These are phyloP conservation scores for Polyplosphaeria fusca DNA, from an alignment of 495 filamentous ascomycete genomes.

Conservation along the genomic window DNA sequence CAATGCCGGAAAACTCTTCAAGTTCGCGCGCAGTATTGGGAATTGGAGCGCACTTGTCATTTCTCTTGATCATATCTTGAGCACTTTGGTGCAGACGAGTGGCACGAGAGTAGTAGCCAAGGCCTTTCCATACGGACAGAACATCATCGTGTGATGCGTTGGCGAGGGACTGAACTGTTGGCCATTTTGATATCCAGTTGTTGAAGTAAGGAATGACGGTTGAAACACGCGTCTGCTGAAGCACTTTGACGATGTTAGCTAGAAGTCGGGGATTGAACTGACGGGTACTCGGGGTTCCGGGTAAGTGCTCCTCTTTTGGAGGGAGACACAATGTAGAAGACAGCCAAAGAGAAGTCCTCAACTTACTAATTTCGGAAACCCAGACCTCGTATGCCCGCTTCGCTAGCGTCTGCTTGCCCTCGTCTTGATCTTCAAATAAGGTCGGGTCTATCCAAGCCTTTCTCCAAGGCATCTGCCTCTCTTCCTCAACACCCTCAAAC, in stretches of 20 bases:
- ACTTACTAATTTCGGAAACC: conserved; percentile 27
- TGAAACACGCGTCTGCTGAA: conserved; percentile 27
- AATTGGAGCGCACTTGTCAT: conserved; percentile 6
- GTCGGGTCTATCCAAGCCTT: conserved; percentile 24
- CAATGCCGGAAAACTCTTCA: conserved; percentile 19
- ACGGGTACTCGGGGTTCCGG: no score
- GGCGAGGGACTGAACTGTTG: conserved; percentile 20
- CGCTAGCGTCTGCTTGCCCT: background rate
- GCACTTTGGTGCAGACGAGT: conserved; percentile 24
- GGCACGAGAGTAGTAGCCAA: conserved; percentile 27
- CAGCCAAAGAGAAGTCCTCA: no score
- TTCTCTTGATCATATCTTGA: conserved; percentile 6
- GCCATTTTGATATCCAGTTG: conserved; percentile 26
- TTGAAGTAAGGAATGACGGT: conserved; percentile 29
- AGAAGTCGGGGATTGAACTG: no score
- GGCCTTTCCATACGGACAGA: conserved; percentile 26
- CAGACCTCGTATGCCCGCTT: conserved; percentile 27
- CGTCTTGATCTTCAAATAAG: background rate
- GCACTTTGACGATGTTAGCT: conserved; percentile 13
- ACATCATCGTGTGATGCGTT: conserved; percentile 20
- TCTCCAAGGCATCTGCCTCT: conserved; percentile 24
- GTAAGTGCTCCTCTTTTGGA: no score
- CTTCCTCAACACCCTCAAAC: conserved; percentile 22
- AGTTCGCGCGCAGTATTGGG: conserved; percentile 10
- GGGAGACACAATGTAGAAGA: no score